Conservation (phyloP, 164 flowering plant genomes). For the Annona squamosa region DNA sequence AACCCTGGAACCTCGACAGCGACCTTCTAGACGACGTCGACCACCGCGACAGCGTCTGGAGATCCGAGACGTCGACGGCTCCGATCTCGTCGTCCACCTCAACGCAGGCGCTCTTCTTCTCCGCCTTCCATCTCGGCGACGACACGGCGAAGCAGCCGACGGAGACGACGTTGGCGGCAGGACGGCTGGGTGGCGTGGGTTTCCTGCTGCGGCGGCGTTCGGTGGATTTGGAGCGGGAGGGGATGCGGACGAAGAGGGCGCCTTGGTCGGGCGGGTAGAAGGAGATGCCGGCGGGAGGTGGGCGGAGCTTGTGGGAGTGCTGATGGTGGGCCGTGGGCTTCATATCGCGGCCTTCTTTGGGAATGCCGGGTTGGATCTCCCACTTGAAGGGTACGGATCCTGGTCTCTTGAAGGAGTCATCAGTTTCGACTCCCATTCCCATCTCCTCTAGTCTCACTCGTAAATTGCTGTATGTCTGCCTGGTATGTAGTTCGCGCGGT, state of each 20-base stretch:
- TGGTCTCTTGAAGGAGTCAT: constrained; percentile 9
- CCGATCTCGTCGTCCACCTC: not conserved
- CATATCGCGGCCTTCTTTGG: not conserved
- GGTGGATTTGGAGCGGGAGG: not conserved
- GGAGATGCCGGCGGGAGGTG: constrained; percentile 7
- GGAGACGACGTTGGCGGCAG: not conserved
- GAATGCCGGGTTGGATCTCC: constrained; percentile 12
- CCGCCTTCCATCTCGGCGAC: not conserved
- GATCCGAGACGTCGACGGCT: not conserved
- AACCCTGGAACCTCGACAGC: not conserved
- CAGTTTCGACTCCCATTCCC: not conserved
- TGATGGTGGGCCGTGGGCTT: not conserved
- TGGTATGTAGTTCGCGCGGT: not conserved
- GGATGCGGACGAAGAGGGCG: constrained; percentile 2
- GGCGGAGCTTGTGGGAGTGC: not conserved
- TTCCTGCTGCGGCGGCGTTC: not conserved
- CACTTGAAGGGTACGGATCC: constrained; percentile 11
- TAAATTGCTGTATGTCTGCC: not conserved
- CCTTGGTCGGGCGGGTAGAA: constrained; percentile 2
- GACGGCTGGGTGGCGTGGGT: not conserved
- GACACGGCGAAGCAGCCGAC: not conserved
- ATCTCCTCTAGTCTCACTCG: not conserved
- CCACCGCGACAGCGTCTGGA: constrained; percentile 6
- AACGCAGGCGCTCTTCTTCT: not conserved
- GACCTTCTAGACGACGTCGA: not conserved